Base-by-base conservation (phyloP, 495 filamentous ascomycete species). In the Evernia prunastri region DNA sequence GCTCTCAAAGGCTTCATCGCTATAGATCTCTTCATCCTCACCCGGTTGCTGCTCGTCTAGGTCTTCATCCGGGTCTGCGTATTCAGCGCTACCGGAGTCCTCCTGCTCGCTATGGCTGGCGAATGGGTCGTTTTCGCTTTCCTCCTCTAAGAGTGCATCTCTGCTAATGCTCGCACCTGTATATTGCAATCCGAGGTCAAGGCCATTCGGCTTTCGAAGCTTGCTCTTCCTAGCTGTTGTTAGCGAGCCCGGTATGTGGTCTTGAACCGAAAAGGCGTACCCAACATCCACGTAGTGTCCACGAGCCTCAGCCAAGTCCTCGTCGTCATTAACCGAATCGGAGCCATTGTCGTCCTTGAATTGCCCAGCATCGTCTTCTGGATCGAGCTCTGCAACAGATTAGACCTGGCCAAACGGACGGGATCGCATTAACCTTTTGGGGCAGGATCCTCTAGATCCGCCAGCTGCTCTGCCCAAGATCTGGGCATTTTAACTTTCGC, bases 241-340 rank as follows among this genome's bases (percentile, higher is more conserved):
- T 11, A 62, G 51, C 23, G 39, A 33, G 25, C 3, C 8, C 7
- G 36, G 3, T 0, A 15, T 36, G 43, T n/a, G 5, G 4, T 36
- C 1, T 3, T 5, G 20, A n/a, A n/a, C 39, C 2, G n/a, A 13
- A n/a, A 13, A n/a, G n/a, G 4, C 76, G 49, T 81, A 92, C 88
- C 88, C 87, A 69, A 96, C 89, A 62, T 82, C 75, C 31, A 87
- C 81, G 72, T 98, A 98, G 70, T 98, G 93, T 66, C 94, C 93
- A 20, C 91, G 85, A 25, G 72, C 78, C 71, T 85, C 73, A 66
- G 81, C 70, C 74, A 86, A 73, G 33, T 72, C 79, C 42, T 69
- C 67, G 13, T 67, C 69, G 13, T 61, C 70, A 12, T 63, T 72
- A n/a, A 62, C 74, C 23, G 61, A 42, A 36, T 66, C 71, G 47